A percentile compares a stretch with the other conserved stretches of the same genome.
Conservation (phyloP, 345 rosid genomes). For the Murraya paniculata region DNA sequence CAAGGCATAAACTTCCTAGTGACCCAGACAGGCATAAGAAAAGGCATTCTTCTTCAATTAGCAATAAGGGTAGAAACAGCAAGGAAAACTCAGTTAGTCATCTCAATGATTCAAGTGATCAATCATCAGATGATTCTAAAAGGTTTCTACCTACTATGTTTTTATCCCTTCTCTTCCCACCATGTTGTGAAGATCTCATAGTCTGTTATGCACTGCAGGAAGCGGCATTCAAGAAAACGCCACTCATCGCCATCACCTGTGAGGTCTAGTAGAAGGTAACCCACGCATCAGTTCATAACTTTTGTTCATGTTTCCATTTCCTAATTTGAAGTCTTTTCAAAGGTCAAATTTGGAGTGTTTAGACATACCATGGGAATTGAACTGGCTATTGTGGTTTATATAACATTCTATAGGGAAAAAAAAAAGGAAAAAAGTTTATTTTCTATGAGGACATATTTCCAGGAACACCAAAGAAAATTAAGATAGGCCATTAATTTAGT, state of each 20-base stretch:
- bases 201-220: conserved; percentile 46
- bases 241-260: conserved; percentile 72
- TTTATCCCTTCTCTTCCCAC: conserved; percentile 7
- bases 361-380: conserved; percentile 3
- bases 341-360: not conserved
- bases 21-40: conserved; percentile 68
- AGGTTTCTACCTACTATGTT: conserved; percentile 41
- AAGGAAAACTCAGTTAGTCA: conserved; percentile 37
- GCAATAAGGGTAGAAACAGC: conserved; percentile 50
- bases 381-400: not conserved
- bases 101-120: conserved; percentile 51
- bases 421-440: not conserved
- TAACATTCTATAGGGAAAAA: not conserved
- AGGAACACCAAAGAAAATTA: not conserved
- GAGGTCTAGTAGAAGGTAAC: conserved; percentile 85
- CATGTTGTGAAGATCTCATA: conserved; percentile 18
- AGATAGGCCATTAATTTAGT: not conserved
- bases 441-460: not conserved
- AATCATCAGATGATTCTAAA: conserved; percentile 67
- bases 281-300: conserved; percentile 16
- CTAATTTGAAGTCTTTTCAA: not conserved
- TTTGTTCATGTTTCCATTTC: conserved; percentile 7
- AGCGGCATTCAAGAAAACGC: conserved; percentile 51
- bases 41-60: conserved; percentile 58
- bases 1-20: conserved; percentile 38